Conservation (phyloP, 345 rosid genomes). For the Trapa bicornis region DNA sequence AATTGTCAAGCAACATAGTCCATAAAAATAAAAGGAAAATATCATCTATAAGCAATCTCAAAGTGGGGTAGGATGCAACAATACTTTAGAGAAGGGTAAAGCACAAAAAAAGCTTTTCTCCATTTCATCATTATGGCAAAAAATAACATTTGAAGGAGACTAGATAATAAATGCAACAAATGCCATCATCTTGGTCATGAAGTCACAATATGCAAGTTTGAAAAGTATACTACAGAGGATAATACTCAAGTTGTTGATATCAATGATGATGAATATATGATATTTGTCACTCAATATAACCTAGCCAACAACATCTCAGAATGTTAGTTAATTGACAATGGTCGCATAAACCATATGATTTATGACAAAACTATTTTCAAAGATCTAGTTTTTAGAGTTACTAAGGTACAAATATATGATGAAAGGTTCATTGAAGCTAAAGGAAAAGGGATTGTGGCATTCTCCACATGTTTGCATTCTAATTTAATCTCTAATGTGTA, state of each 20-base stretch:
- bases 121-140: background rate
- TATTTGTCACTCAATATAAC: too few relatives aligned
- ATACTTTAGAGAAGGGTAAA: background rate
- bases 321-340: background rate
- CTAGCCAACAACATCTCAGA: too few relatives aligned
- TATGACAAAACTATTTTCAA: too few relatives aligned
- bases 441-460: background rate
- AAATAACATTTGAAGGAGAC: background rate
- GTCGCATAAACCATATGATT: background rate
- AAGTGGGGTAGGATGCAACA: background rate
- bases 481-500: background rate
- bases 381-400: too few relatives aligned
- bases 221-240: too few relatives aligned
- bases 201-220: too few relatives aligned
- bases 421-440: background rate
- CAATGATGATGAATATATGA: too few relatives aligned
- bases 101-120: background rate
- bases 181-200: background rate
- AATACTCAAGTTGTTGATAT: too few relatives aligned
- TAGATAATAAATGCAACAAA: constrained; percentile 5
- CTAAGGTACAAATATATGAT: too few relatives aligned
- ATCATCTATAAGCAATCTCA: background rate
- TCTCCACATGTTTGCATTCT: background rate
- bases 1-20: background rate
- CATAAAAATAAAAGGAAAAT: background rate